Evolutionary conservation across 192 early-diverging fungal species (phyloP), one percentile per base, ranked within the genome.

Genomic region (Coemansia reversa): DNA sequence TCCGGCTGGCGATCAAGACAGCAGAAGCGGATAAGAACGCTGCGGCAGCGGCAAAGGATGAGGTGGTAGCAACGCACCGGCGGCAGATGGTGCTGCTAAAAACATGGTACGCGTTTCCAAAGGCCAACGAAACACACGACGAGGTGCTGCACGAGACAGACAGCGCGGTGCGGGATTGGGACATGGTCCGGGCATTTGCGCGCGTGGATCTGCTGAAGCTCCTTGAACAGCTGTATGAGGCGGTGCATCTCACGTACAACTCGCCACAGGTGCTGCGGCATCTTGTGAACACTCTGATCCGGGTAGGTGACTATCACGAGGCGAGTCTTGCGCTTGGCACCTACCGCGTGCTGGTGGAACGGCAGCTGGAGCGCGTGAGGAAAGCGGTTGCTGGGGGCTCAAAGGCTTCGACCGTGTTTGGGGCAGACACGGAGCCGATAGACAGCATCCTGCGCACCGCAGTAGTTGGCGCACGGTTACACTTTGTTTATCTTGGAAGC

Each of bases 301-400:
- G 65, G 22, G 65, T 86, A 6, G 91, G 91, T 42, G 87, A 91
- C 58, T 91, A 86, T 68, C 86, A 89, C 52, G 91, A 93, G 74
- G 91, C 90, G 0, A 81, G 86, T n/a, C 67, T 88, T 59, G 90
- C 87, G 22, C 58, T 93, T 5, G 66, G 74, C 28, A 78, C 89
- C 1, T 93, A 93, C 63, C 59, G 84, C 53, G 63, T 79, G 35
- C 66, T 90, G 68, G 81, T 83, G 19, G 83, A 79, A 32, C 74
- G 82, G 5, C 79, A 81, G 18, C 51, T 84, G 53, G 69, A 76
- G 55, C 52, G 62, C 5, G 60, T 72, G 45, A 60, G 70, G 42
- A 71, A 72, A 64, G 56, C 56, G 2, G 18, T 69, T 6, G 50
- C 19, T 11, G 64, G 66, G 19, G 63, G 65, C 33, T 57, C 61